Conservation (phyloP, 164 flowering plant species). For the Sextonia rubra region DNA sequence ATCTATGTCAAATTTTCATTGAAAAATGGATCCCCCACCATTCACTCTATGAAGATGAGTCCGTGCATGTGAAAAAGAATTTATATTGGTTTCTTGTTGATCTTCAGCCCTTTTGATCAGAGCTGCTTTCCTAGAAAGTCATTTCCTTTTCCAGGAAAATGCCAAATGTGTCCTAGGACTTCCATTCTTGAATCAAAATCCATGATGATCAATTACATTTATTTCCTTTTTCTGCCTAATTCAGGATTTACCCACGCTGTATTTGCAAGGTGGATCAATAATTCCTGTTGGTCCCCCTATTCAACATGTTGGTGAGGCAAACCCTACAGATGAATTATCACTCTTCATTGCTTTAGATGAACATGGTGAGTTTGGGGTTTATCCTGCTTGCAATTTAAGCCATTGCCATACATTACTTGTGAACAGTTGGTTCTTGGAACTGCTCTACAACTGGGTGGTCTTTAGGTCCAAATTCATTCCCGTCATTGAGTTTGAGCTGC, state of each 20-base stretch:
- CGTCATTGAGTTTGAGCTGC: no score
- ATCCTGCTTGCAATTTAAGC: not conserved
- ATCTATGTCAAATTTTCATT: constrained; percentile 1
- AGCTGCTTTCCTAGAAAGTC: no score
- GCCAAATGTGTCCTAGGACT: no score
- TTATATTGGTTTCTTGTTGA: no score
- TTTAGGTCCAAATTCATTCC: no score
- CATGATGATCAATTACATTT: not conserved
- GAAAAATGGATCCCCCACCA: constrained; percentile 7
- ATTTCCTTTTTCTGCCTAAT: constrained; percentile 6
- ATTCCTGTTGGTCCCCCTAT: constrained; percentile 69
- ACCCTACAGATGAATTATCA: constrained; percentile 58
- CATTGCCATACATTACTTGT: not conserved
- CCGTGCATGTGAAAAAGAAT: no score
- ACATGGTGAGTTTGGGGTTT: constrained; percentile 43
- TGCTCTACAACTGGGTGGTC: no score
- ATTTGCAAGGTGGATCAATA: constrained; percentile 82
- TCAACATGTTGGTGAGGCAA: constrained; percentile 76
- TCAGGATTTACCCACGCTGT: constrained; percentile 85
- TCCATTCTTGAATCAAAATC: constrained; percentile 3
- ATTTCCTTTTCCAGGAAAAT: no score
- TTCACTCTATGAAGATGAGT: no score
- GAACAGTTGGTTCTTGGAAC: not conserved
- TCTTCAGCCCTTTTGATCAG: no score
- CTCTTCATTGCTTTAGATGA: constrained; percentile 80